These are phyloP conservation scores for Funneliformis mosseae DNA, from an alignment of 192 early-diverging fungal genomes.

Conservation along the genomic window DNA sequence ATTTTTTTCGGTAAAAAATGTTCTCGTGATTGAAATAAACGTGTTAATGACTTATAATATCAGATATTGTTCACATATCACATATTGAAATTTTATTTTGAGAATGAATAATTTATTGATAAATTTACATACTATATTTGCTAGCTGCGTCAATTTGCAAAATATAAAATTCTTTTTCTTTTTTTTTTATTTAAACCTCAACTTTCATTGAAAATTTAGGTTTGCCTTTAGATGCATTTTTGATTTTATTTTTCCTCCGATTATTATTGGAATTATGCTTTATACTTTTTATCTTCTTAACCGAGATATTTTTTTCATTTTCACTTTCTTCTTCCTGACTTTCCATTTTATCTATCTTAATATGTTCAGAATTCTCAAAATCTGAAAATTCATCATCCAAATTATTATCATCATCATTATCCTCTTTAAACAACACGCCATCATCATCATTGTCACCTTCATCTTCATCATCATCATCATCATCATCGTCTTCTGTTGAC, in stretches of 20 bases:
- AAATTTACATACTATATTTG: neutral
- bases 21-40: no score
- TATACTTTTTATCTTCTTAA: constrained; percentile 14
- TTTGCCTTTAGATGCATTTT: neutral
- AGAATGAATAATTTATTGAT: no score
- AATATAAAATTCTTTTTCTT: neutral
- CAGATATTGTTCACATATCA: no score
- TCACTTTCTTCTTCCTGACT: no score
- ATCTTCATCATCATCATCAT: constrained; percentile 38
- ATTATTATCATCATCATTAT: constrained; percentile 41
- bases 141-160: neutral
- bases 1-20: no score
- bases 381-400: neutral
- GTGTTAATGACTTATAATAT: no score
- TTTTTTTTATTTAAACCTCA: neutral
- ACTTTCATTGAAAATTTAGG: constrained; percentile 4
- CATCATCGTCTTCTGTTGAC: neutral
- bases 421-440: constrained; percentile 38
- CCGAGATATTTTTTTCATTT: no score
- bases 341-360: no score
- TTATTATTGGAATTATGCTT: constrained; percentile 33
- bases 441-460: constrained; percentile 37
- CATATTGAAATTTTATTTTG: no score
- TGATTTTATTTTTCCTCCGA: neutral
- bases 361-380: no score